Conservation (phyloP, 2,329 filamentous ascomycete genomes). For the Alternaria rosae region DNA sequence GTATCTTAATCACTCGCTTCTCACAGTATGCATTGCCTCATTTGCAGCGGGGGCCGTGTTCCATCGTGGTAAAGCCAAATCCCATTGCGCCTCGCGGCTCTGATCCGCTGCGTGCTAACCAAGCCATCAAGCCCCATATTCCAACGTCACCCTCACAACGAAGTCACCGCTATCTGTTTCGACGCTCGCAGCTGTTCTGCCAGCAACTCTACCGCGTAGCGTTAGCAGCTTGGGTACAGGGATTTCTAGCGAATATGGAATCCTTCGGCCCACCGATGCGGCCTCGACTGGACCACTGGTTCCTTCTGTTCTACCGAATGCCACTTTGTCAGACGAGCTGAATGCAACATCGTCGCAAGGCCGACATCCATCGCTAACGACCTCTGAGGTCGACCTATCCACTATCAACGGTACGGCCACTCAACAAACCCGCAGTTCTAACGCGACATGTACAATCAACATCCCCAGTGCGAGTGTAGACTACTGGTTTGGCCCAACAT, state of each 20-base stretch:
- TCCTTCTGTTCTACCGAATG: not conserved
- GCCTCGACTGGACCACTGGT: constrained; percentile 4
- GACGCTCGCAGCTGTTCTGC: constrained; percentile 1
- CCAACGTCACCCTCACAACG: constrained; percentile 34
- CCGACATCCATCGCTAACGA: not conserved
- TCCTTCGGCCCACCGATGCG: constrained; percentile 17
- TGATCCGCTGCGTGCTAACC: constrained; percentile 38
- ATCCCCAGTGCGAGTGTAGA: constrained; percentile 43
- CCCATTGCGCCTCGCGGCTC: constrained; percentile 20
- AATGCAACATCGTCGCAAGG: constrained; percentile 3
- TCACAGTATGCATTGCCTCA: constrained; percentile 26
- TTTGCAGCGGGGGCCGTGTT: constrained; percentile 27
- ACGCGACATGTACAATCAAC: constrained; percentile 43
- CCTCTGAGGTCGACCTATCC: not conserved
- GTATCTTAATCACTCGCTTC: constrained; percentile 17
- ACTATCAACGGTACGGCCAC: not conserved
- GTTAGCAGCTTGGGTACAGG: constrained; percentile 1
- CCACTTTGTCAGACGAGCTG: constrained; percentile 2
- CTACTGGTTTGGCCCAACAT: constrained; percentile 46
- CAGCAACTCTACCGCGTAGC: not conserved
- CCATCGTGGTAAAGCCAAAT: constrained; percentile 33
- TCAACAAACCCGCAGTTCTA: constrained; percentile 14
- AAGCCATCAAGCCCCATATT: constrained; percentile 39
- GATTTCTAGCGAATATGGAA: constrained; percentile 15
- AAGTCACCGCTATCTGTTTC: constrained; percentile 16